Evolutionary conservation across 2,329 filamentous ascomycete species (phyloP), one percentile per base, ranked within the genome.

Genomic region (Phaeoacremonium minimum): DNA sequence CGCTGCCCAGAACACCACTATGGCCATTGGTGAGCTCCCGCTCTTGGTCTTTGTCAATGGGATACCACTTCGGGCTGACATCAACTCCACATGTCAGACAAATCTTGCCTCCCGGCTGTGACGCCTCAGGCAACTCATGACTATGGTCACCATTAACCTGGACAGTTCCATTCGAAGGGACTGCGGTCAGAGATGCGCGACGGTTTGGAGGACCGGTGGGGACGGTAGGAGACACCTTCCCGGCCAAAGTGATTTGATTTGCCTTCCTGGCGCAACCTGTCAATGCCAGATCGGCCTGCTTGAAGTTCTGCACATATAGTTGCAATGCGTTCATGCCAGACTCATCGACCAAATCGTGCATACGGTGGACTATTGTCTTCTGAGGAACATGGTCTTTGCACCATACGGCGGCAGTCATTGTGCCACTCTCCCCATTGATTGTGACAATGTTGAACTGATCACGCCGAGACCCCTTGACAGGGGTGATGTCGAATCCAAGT

Each of bases 191-290:
- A 17, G 82, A 85, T 14, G 70, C 62, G 42, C 78, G 73, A 38
- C 80, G 69, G 48, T 73, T 68, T 17, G 60, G 53, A 41, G 63
- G 56, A 34, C 43, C 59, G 50, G 47, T 65, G 48, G 39, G 59
- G 50, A 49, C 64, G 49, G 49, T 66, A 19, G 56, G 52, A 3
- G 63, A 59, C 51, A 61, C 63, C 55, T 83, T 87, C 11, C 76
- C 75, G 18, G 77, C 78, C 34, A 77, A 73, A 38, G 77, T 79
- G 53, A 83, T 76, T 29, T 93, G 74, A 41, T 87, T 93, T 15
- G 93, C 91, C 61, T 95, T 96, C 37, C 93, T 84, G 15, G 93
- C 87, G 14, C 91, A 96, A 18, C 93, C 93, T 3, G 90, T 96
- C 49, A 96, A 67, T 4, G 86, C 80, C 28, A 91, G 75, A 56